Percentiles rank a stretch among this genome's conserved stretches.
phyloP scores from a whole-genome alignment of 306 rosid species.

The Gastrolobium villosum region DNA sequence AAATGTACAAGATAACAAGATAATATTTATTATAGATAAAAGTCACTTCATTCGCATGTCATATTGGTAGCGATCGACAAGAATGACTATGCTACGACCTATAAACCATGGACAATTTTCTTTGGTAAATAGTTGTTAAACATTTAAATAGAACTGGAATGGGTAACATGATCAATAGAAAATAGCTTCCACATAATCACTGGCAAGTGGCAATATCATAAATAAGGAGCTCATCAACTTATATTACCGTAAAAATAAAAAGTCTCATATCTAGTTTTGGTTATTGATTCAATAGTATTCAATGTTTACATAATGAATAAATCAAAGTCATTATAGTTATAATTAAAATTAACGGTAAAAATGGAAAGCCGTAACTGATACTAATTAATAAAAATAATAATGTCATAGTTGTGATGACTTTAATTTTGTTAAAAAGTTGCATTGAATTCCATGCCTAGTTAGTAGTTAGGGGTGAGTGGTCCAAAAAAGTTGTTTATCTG shows the following conservation, averaged over 20 bases:
- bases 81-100: neutral
- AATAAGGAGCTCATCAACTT: neutral
- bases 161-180: neutral
- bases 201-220: neutral
- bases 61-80: neutral
- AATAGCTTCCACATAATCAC: neutral
- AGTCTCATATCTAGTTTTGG: too few relatives aligned
- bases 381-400: neutral
- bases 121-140: neutral
- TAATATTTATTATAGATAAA: neutral
- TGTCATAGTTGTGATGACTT: constrained; percentile 5
- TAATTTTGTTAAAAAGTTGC: constrained; percentile 3
- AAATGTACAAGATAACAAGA: neutral
- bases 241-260: neutral
- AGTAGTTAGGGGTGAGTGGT: constrained; percentile 7
- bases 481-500: constrained; percentile 32
- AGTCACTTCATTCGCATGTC: neutral
- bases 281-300: too few relatives aligned
- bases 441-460: constrained; percentile 32
- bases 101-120: neutral
- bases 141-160: neutral
- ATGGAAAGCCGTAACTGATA: too few relatives aligned
- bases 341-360: too few relatives aligned
- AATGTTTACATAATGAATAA: too few relatives aligned
- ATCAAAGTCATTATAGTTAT: too few relatives aligned